Percentiles rank a stretch among this genome's conserved stretches.
Conservation (phyloP, 2,329 filamentous ascomycete genomes). For the Colletotrichum horii region DNA sequence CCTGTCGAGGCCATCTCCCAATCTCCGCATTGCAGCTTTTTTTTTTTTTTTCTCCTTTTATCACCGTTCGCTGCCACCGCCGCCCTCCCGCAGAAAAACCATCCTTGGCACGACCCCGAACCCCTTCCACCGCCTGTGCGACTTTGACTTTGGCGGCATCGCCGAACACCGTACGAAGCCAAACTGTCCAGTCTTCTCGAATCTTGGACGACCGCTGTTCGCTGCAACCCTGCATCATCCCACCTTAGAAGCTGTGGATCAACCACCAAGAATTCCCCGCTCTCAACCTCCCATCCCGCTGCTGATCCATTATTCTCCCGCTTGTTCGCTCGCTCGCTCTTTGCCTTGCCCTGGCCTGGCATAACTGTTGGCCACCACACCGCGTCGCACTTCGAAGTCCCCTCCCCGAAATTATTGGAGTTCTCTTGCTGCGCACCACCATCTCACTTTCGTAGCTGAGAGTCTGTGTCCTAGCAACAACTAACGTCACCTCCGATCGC, state of each 20-base stretch:
- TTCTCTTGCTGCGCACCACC: neutral
- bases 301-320: constrained; percentile 10
- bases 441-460: neutral
- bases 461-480: neutral
- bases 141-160: neutral
- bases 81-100: neutral
- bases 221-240: constrained; percentile 22
- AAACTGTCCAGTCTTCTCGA: neutral
- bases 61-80: neutral
- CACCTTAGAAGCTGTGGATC: constrained; percentile 20
- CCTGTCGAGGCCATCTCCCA: neutral
- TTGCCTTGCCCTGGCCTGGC: constrained; percentile 6
- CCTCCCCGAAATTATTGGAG: neutral
- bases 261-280: constrained; percentile 18
- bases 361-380: neutral
- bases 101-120: neutral
- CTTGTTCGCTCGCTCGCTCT: neutral
- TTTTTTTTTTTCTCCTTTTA: neutral
- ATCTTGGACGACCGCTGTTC: constrained; percentile 5
- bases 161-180: constrained; percentile 11
- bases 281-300: constrained; percentile 20
- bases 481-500: neutral
- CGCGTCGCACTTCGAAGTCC: neutral
- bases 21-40: neutral
- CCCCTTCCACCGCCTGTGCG: neutral